Base-by-base conservation (phyloP, 345 rosid species). In the Sisymbrium irio region DNA sequence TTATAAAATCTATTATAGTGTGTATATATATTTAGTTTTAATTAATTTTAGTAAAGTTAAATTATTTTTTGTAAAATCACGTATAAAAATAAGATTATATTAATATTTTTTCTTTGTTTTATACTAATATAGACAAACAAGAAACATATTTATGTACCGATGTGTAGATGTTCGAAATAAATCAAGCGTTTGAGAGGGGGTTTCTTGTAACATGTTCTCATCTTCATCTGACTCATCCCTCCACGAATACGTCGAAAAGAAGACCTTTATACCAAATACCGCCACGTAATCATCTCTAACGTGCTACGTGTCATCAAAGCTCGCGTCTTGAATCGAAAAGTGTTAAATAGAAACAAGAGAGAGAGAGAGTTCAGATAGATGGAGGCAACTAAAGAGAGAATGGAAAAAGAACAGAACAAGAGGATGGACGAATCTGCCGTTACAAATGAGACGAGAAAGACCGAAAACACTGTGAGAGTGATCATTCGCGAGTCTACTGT, bases 381-480 rank as follows among this genome's bases (percentile, higher is more conserved):
- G 79, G 79, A 76, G 37, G 79, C 71, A 54, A 69, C 71, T n/a
- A 76, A 69, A 69, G 79, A 76, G 54, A 76, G 71, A 56, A 55
- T 37, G 45, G 75, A 69, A 18, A 42, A 55, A 4, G 63, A 74
- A 39, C 42, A 69, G 1, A 42, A 45, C 13, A 60, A 62, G 65
- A 69, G 33, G 37, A 69, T 9, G 37, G 66, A 62, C 4, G 50
- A 27, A 15, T 59, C 60, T 49, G 45, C 1, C 54, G 22, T 41
- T 42, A 42, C 64, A 45, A 36, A 25, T 22, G 69, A 75, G 19
- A 18, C 22, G 9, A 59, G 35, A 35, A 76, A 69, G 18, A 5
- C 53, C 46, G 32, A 60, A n/a, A 69, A 67, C 10, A 53, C 59
- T 3, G 71, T 37, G 61, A 76, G 45, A 55, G 12, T 1, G 2